Conservation (phyloP, 805 yeast species). For the Clavispora fructus region DNA sequence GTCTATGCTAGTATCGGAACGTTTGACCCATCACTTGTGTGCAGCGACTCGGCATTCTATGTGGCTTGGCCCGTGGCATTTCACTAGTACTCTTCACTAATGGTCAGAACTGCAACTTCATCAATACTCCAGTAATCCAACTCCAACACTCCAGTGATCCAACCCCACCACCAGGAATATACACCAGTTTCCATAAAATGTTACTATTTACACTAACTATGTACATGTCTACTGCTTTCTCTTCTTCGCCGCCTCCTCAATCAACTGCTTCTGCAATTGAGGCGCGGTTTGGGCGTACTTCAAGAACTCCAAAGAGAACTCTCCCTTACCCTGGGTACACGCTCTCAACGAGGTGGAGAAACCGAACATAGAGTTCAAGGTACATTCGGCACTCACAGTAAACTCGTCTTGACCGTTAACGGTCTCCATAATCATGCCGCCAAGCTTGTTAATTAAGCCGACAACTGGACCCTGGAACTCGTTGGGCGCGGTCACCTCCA, state of each 20-base stretch:
- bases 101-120: too few species aligned
- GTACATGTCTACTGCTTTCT: constrained; percentile 5
- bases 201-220: constrained; percentile 1
- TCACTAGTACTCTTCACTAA: too few species aligned
- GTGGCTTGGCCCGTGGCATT: too few species aligned
- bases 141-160: too few species aligned
- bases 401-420: constrained; percentile 94
- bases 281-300: constrained; percentile 88
- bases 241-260: constrained; percentile 60
- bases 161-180: too few species aligned
- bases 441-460: constrained; percentile 84
- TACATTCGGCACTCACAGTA: constrained; percentile 88
- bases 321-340: constrained; percentile 97
- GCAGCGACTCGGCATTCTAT: too few species aligned
- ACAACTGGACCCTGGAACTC: constrained; percentile 95
- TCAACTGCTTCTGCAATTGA: constrained; percentile 83
- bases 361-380: constrained; percentile 95
- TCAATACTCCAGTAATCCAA: too few species aligned
- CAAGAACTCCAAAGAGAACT: constrained; percentile 90
- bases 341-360: constrained; percentile 95
- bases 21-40: too few species aligned
- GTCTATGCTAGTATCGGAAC: too few species aligned
- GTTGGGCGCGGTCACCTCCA: constrained; percentile 86
- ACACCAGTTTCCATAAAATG: background rate
- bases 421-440: constrained; percentile 90